A percentile compares a stretch with the other conserved stretches of the same genome.
phyloP scores from a whole-genome alignment of 306 rosid species.

The Hippophae gyantsensis region DNA sequence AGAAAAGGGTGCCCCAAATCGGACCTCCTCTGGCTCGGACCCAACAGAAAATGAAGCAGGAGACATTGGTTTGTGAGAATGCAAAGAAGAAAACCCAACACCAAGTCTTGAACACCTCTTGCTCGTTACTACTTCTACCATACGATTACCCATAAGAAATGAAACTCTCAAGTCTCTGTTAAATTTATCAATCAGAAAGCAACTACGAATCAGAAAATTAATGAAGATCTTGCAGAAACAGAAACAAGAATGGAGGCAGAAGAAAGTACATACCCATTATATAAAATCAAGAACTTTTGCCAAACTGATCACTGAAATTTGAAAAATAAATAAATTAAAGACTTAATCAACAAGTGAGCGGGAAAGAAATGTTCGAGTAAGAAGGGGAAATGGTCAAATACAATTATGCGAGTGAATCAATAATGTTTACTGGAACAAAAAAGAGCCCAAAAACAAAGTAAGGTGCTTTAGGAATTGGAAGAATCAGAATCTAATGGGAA shows the following conservation, averaged over 20 bases:
- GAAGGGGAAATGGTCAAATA: no score
- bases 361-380: conserved; percentile 13
- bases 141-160: conserved; percentile 51
- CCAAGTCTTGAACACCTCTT: conserved; percentile 75
- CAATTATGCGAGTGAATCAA: no score
- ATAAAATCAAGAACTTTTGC: conserved; percentile 2
- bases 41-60: conserved; percentile 48
- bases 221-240: not conserved
- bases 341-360: conserved; percentile 18
- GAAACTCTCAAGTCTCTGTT: conserved; percentile 28
- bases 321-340: not conserved
- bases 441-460: no score
- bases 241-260: not conserved
- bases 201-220: conserved; percentile 11
- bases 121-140: conserved; percentile 67
- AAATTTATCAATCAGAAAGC: conserved; percentile 10
- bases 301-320: conserved; percentile 6
- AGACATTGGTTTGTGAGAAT: conserved; percentile 55
- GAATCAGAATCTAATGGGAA: no score
- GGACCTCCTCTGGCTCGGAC: conserved; percentile 31
- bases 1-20: conserved; percentile 56
- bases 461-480: no score
- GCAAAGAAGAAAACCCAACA: conserved; percentile 41
- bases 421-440: no score
- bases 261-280: conserved; percentile 6